Base-by-base conservation (phyloP, 192 early-diverging fungal genomes). In the Backusella mclennaniae region DNA sequence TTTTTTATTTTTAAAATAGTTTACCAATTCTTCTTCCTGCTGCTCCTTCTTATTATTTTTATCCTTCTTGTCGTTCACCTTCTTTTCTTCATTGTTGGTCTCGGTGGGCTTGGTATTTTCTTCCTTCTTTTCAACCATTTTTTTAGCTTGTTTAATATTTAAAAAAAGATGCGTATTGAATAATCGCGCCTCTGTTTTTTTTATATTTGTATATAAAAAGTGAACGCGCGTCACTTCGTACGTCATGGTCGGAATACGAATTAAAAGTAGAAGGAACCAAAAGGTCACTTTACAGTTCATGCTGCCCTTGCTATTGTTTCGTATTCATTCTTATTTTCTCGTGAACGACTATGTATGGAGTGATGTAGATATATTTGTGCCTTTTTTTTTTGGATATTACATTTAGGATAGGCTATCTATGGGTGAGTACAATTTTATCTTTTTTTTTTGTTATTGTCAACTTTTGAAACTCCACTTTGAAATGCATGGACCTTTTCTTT, bases 21-120 rank as follows among this genome's bases (percentile, higher is more conserved):
- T 71, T 82, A 85, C 84, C 83, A 85, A 76, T 73, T 85, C 84
- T 52, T 82, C 80, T 80, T 81, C 59, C 84, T 79, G 35, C 73
- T 81, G 35, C 74, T 81, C 71, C 84, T 83, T 44, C 21, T 71
- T 39, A 8, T 39, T 42, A 17, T 76, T 75, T 36, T 80, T 82
- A 26, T 69, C 33, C 23, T 71, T 82, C 70, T 76, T 76, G 21
- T 49, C 52, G 7, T 67, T 67, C 9, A 67, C 39, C 29, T 66
- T 23, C 73, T 79, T 79, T 9, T 36, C 38, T 11, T 77, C 76
- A 33, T 26, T 41, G 15, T 75, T 79, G 2, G 26, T 19, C 42
- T 71, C 69, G 42, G 69, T 12, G 1, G 69, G 23, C 38, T 71
- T 36, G 26, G 29, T 71, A 14, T 19, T 71, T 42, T 71, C 69